Conservation (phyloP, 2,329 filamentous ascomycete genomes). For the Colletotrichum limetticola region DNA sequence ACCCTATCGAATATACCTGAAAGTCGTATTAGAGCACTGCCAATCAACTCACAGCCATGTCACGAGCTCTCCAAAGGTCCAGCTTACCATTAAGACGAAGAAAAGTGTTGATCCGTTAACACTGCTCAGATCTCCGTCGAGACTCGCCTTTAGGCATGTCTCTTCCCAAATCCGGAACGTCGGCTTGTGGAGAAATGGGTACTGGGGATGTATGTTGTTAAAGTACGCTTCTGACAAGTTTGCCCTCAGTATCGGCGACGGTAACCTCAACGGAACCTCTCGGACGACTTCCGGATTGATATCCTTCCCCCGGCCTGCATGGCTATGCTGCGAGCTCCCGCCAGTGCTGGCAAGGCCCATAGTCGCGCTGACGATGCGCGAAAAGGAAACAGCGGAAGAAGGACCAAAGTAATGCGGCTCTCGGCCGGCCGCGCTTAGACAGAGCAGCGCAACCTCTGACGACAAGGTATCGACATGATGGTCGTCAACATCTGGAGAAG, state of each 20-base stretch:
- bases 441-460: slow-evolving; percentile 46
- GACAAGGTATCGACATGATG: slow-evolving; percentile 37
- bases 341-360: slow-evolving; percentile 34
- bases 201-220: slow-evolving; percentile 49
- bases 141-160: slow-evolving; percentile 33
- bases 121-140: not conserved
- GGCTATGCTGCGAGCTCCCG: slow-evolving; percentile 28
- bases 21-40: not conserved
- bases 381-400: slow-evolving; percentile 48
- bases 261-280: slow-evolving; percentile 30
- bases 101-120: slow-evolving; percentile 18
- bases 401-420: slow-evolving; percentile 51
- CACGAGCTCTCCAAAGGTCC: not conserved
- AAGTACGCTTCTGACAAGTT: slow-evolving; percentile 47
- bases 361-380: slow-evolving; percentile 40
- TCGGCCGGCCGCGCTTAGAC: slow-evolving; percentile 43
- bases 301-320: not conserved
- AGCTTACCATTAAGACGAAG: slow-evolving; percentile 37
- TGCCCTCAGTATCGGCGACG: slow-evolving; percentile 27
- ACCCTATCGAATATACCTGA: slow-evolving; percentile 37
- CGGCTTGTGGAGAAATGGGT: slow-evolving; percentile 48
- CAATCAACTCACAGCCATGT: not conserved
- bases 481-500: slow-evolving; percentile 17
- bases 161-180: slow-evolving; percentile 46
- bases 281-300: not conserved